Evolutionary conservation across 305 asterid genomes (phyloP).

Genomic region (Salvia sclarea): DNA sequence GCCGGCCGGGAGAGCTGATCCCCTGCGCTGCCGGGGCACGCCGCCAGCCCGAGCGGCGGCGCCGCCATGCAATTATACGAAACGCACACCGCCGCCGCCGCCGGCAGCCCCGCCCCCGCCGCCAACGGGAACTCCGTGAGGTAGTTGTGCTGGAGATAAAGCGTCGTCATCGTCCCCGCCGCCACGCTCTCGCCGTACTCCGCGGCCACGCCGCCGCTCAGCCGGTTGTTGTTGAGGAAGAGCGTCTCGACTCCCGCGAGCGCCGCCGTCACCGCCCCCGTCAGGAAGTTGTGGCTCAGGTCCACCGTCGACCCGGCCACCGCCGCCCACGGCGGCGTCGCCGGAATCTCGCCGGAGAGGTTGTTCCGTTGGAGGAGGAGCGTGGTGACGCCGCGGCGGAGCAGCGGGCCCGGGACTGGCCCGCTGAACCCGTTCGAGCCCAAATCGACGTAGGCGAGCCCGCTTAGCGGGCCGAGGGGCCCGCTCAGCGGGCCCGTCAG

Average conservation of each 20-base stretch:
- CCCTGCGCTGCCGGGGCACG: conserved; percentile 76
- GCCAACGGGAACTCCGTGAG: conserved; percentile 57
- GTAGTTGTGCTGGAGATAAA: conserved; percentile 77
- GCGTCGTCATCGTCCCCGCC: conserved; percentile 51
- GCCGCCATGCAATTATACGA: conserved; percentile 65
- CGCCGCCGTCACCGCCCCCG: conserved; percentile 51
- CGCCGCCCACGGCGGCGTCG: conserved; percentile 26
- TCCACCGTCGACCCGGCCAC: conserved; percentile 56
- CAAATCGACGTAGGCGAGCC: conserved; percentile 66
- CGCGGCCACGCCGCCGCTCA: conserved; percentile 61
- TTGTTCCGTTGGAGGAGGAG: conserved; percentile 86
- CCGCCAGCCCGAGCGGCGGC: conserved; percentile 54
- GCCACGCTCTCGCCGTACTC: conserved; percentile 53
- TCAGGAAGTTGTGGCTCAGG: conserved; percentile 66
- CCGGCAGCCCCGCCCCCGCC: conserved; percentile 49
- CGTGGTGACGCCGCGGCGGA: conserved; percentile 55
- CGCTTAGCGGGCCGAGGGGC: conserved; percentile 37
- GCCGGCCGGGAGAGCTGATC: conserved; percentile 63
- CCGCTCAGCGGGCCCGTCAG: conserved; percentile 61
- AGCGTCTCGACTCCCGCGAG: conserved; percentile 57
- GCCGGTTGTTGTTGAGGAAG: conserved; percentile 63
- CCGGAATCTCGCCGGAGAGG: conserved; percentile 65
- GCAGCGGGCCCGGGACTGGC: conserved; percentile 56
- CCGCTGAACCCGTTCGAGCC: conserved; percentile 72
- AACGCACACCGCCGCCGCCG: conserved; percentile 60